A percentile compares a stretch with the other conserved stretches of the same genome.
Conservation (phyloP, 225 moss, liverwort and hornwort species). For the Physcomitrellopsis africana region DNA sequence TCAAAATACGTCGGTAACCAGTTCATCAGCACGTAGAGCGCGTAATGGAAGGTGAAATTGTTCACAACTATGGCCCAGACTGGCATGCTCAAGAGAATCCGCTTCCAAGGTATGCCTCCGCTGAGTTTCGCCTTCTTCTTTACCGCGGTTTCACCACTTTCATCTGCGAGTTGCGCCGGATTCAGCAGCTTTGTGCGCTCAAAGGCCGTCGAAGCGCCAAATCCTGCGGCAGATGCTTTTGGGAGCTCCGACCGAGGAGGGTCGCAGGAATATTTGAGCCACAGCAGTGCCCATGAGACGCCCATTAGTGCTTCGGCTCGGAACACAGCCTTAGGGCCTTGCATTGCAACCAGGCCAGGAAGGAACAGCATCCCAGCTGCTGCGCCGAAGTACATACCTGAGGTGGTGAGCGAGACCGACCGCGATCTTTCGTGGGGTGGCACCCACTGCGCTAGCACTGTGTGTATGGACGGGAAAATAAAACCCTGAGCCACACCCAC, state of each 20-base stretch:
- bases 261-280: conserved; percentile 71
- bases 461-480: conserved; percentile 95
- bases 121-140: conserved; percentile 57
- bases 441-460: conserved; percentile 95
- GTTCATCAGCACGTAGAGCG: conserved; percentile 96
- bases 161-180: conserved; percentile 58
- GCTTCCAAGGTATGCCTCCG: conserved; percentile 80
- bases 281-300: conserved; percentile 81
- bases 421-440: conserved; percentile 97
- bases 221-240: conserved; percentile 61
- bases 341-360: conserved; percentile 81
- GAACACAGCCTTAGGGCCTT: conserved; percentile 88
- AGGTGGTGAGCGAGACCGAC: conserved; percentile 92
- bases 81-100: conserved; percentile 73
- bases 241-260: conserved; percentile 76
- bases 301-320: conserved; percentile 79
- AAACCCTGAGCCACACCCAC: conserved; percentile 98
- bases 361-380: conserved; percentile 89
- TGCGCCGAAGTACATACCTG: conserved; percentile 98
- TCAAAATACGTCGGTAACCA: conserved; percentile 99
- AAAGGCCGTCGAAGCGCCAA: conserved; percentile 54
- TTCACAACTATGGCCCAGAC: conserved; percentile 98
- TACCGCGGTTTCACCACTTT: conserved; percentile 50
- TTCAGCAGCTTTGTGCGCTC: conserved; percentile 68
- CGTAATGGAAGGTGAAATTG: conserved; percentile 98